Conservation (phyloP, 805 yeast species). For the Aciculoconidium aculeatum region DNA sequence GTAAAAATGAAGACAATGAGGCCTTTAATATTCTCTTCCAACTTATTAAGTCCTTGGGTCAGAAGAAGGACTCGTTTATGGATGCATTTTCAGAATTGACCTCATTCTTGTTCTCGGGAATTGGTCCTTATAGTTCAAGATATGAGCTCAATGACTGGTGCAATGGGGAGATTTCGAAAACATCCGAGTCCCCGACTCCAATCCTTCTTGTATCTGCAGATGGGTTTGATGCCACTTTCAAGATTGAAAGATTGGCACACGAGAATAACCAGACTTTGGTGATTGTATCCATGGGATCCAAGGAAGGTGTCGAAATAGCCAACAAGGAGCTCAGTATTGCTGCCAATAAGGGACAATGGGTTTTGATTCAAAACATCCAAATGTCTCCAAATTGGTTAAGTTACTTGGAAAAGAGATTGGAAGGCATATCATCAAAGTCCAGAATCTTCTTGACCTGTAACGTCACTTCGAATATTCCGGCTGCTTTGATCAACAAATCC, state of each 20-base stretch:
- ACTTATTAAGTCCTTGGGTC: slow-evolving; percentile 9
- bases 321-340: slow-evolving; percentile 45
- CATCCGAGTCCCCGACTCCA: slow-evolving; percentile 20
- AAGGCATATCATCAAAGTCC: slow-evolving; percentile 12
- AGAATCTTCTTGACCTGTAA: slow-evolving; percentile 64
- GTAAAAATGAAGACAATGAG: slow-evolving; percentile 13
- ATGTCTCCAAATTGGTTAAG: slow-evolving; percentile 62
- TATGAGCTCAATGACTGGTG: slow-evolving; percentile 28
- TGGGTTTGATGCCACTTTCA: slow-evolving; percentile 62
- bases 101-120: slow-evolving; percentile 21
- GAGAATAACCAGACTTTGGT: slow-evolving; percentile 19
- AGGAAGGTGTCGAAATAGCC: slow-evolving; percentile 57
- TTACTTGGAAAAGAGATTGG: slow-evolving; percentile 43
- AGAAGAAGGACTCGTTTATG: slow-evolving; percentile 9
- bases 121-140: slow-evolving; percentile 23
- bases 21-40: slow-evolving; percentile 11
- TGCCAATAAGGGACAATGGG: slow-evolving; percentile 54
- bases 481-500: slow-evolving; percentile 49
- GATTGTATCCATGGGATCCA: slow-evolving; percentile 67
- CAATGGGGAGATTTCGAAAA: slow-evolving; percentile 8
- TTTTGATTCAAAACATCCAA: slow-evolving; percentile 77
- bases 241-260: slow-evolving; percentile 42
- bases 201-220: slow-evolving; percentile 53
- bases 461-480: slow-evolving; percentile 43
- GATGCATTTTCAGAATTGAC: slow-evolving; percentile 14